Base-by-base conservation (phyloP, 768 basidiomycete genomes). In the Lactarius quietus region DNA sequence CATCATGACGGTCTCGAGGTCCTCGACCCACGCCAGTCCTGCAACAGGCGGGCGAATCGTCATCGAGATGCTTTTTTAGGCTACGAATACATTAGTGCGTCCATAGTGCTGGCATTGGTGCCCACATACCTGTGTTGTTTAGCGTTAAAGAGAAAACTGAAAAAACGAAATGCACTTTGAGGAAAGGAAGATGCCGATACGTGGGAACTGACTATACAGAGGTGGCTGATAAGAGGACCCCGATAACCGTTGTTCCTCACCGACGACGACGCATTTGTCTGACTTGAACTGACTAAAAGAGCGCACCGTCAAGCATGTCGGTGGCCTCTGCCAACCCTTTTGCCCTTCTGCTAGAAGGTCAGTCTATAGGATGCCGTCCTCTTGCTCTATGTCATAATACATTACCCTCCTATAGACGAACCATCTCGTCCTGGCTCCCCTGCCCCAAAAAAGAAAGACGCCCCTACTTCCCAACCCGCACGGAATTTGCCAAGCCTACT, bases 21-120 rank as follows among this genome's bases (percentile, higher is more conserved):
- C 91, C 83, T 91, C 82, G 87, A 89, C 81, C 84, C 81, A 78
- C 87, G 72, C 84, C 84, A 83, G 78, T 88, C 89, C 85, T 78
- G 68, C 75, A 52, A 67, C 67, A 75, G 84, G 90, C 83, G 88
- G 84, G 83, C 86, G 78, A 79, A 78, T 85, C 90, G 72, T 92
- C 88, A 82, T 86, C 83, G 87, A 92, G 91, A 92, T 92, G 91
- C 91, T 93, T 93, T 90, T 84, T 79, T 78, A 73, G 83, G 84
- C 89, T 91, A 68, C 15, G 59, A 60, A 41, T 39, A 59, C 36
- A 17, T 26, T 66, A 74, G 60, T 78, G 73, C 55, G 41, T 55
- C 29, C 33, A n/a, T 14, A 54, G 26, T 15, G 3, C 2, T 29
- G n/a, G 48, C 31, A 3, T 65, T 12, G 3, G 57, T 26, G 35